phyloP scores from a whole-genome alignment of 2,329 filamentous ascomycete species.

The Penicillium aurantiogriseum region DNA sequence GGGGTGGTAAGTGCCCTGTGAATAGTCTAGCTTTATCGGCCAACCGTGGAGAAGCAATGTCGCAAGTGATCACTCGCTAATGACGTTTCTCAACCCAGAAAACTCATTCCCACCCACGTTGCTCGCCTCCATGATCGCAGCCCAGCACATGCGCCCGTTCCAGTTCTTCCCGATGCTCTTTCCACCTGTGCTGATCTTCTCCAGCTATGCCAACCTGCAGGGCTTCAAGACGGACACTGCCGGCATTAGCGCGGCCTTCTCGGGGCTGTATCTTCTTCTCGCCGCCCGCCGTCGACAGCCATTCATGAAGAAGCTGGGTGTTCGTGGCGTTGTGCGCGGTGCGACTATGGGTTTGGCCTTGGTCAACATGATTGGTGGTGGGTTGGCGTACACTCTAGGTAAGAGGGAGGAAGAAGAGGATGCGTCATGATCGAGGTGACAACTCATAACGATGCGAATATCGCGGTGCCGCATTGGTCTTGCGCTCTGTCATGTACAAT shows the following conservation, averaged over 20 bases:
- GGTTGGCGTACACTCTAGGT: constrained; percentile 47
- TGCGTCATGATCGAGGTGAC: neutral
- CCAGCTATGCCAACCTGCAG: constrained; percentile 63
- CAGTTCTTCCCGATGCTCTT: constrained; percentile 66
- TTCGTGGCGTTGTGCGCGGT: constrained; percentile 46
- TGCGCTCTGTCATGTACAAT: constrained; percentile 1
- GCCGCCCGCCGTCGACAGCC: constrained; percentile 56
- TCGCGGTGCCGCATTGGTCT: neutral
- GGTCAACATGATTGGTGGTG: constrained; percentile 48
- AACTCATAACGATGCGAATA: neutral
- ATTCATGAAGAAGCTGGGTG: constrained; percentile 47
- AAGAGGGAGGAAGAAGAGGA: constrained; percentile 42
- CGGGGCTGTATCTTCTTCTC: constrained; percentile 62
- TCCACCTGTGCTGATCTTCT: constrained; percentile 64
- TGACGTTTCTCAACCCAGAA: constrained; percentile 45
- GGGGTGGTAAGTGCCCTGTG: constrained; percentile 42
- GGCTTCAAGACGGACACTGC: constrained; percentile 63
- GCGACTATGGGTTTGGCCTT: constrained; percentile 48
- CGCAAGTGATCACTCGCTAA: neutral
- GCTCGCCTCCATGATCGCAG: constrained; percentile 64
- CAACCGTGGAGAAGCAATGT: neutral
- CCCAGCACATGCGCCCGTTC: constrained; percentile 66
- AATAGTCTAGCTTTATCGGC: neutral
- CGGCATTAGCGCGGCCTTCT: constrained; percentile 64
- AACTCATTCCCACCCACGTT: constrained; percentile 63